Conservation (phyloP, 768 basidiomycete species). For the Mycena vitilis region DNA sequence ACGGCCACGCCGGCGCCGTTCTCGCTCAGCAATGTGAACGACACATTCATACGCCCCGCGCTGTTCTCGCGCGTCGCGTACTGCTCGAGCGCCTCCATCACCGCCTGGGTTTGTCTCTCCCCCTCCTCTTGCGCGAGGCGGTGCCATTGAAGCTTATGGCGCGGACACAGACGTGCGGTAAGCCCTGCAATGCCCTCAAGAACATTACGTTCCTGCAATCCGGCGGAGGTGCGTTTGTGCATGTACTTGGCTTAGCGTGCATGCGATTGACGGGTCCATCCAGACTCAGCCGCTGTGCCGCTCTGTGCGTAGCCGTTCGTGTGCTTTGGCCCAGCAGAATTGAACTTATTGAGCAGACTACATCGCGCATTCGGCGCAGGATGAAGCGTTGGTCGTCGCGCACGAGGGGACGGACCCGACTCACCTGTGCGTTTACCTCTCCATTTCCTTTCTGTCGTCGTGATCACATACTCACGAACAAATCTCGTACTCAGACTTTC, state of each 20-base stretch:
- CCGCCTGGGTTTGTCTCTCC: conserved; percentile 9
- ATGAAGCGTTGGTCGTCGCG: conserved; percentile 52
- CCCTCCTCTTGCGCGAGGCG: too few species aligned
- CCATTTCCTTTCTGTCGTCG: background rate
- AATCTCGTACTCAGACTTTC: conserved; percentile 43
- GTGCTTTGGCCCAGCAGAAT: too few species aligned
- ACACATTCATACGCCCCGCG: conserved; percentile 44
- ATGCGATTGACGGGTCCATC: background rate
- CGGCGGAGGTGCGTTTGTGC: conserved; percentile 48
- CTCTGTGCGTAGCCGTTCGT: conserved; percentile 36
- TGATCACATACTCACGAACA: background rate
- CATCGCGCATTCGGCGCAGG: conserved; percentile 50
- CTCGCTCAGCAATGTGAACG: background rate
- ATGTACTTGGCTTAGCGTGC: background rate
- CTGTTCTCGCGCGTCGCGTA: conserved; percentile 52
- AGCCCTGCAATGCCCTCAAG: conserved; percentile 17
- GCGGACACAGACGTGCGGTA: conserved; percentile 31
- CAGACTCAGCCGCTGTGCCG: conserved; percentile 45
- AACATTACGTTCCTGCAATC: conserved; percentile 35
- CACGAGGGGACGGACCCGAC: conserved; percentile 54
- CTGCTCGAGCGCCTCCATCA: conserved; percentile 47
- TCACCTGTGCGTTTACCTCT: conserved; percentile 43
- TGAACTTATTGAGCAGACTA: conserved; percentile 40
- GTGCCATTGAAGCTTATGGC: too few species aligned
- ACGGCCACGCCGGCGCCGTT: conserved; percentile 5